Evolutionary conservation across 768 basidiomycete genomes (phyloP), one percentile per base, ranked within the genome.

Genomic region (Trametes cingulata): DNA sequence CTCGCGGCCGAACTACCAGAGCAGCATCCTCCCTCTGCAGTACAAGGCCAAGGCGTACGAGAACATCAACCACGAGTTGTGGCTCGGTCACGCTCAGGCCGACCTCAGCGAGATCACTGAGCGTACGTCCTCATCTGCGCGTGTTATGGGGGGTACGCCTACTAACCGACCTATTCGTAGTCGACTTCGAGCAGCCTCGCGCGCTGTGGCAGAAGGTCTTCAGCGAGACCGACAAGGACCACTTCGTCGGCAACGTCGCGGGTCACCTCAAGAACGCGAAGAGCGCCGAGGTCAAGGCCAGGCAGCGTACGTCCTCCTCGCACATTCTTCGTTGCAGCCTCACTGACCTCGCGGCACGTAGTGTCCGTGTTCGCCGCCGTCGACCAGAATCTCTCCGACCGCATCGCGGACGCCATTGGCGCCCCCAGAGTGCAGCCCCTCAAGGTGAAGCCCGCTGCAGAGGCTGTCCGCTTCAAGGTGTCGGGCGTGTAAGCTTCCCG

Each of bases 161-260:
- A 25, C 62, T 46, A 20, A 56, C 45, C 56, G 15, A 33, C 33
- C 14, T 22, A 29, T 19, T 7, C 63, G 1, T 56, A 90, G 88
- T 91, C 65, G 90, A 93, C 78, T 93, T 92, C 67, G 90, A 91
- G 76, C 91, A 91, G 71, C 90, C 90, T 13, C 86, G 89, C 58
- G 82, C 78, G 22, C 73, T 92, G 54, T 92, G 85, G 79, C 69
- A 67, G 58, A 83, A 79, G 64, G 89, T 91, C n/a, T 84, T 87
- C 81, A 80, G 78, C 55, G 84, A 90, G 58, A 70, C 76, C 25
- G 79, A 81, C 64, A 78, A 84, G 37, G 78, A 82, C 60, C 83
- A 86, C 65, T 84, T 86, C 52, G 82, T 91, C 56, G 71, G 76
- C 68, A 93, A 93, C 70, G 74, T 93, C 47, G 77, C 84, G 24